phyloP scores from a whole-genome alignment of 2,329 filamentous ascomycete genomes.

The Beauveria rudraprayagi region DNA sequence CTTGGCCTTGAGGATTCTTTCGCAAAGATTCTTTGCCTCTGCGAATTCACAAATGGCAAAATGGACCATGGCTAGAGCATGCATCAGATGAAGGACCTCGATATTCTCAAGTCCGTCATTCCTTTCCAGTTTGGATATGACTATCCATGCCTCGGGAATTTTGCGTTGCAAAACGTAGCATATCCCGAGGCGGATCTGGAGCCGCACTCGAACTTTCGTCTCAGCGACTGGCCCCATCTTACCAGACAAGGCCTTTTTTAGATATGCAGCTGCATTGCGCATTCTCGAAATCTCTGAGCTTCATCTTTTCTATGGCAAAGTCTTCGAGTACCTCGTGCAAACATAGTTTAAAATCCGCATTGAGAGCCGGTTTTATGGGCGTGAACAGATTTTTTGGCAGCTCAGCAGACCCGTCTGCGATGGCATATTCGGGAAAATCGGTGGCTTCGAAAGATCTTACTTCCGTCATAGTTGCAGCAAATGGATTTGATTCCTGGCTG shows the following conservation, averaged over 20 bases:
- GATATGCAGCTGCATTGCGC: neutral
- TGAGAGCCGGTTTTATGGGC: neutral
- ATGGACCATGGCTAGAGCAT: neutral
- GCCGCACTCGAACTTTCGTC: neutral
- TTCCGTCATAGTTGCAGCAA: neutral
- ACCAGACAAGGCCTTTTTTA: neutral
- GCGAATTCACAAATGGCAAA: neutral
- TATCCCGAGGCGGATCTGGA: neutral
- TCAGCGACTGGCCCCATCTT: neutral
- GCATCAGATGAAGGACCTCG: neutral
- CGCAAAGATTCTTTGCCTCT: neutral
- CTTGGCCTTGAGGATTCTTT: neutral
- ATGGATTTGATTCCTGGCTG: neutral
- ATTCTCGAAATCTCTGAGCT: neutral
- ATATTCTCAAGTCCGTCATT: neutral
- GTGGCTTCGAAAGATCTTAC: neutral
- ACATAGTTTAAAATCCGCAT: neutral
- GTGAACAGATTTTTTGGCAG: neutral
- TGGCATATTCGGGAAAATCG: neutral
- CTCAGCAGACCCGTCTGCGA: neutral
- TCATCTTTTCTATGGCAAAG: neutral
- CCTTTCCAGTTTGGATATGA: neutral
- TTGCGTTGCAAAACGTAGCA: slow-evolving; percentile 1
- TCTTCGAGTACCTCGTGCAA: neutral
- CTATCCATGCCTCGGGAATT: neutral